phyloP scores from a whole-genome alignment of 441 rosid species.

The Gossypium trilobum region DNA sequence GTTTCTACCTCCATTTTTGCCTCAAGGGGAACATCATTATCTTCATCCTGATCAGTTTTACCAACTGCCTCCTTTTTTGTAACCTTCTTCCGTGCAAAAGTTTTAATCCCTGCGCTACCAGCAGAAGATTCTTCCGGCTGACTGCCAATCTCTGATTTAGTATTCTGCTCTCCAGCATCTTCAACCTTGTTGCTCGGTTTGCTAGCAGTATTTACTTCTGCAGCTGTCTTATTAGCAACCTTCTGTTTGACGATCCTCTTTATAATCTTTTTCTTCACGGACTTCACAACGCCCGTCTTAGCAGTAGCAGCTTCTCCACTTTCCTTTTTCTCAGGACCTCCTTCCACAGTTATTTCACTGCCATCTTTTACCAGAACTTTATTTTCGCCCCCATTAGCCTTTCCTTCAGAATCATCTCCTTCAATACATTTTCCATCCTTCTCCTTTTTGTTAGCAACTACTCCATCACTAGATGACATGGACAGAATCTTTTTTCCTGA shows the following conservation, averaged over 20 bases:
- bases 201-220: slow-evolving; percentile 28
- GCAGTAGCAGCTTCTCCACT: slow-evolving; percentile 32
- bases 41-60: slow-evolving; percentile 30
- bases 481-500: slow-evolving; percentile 32
- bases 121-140: slow-evolving; percentile 37
- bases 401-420: slow-evolving; percentile 27
- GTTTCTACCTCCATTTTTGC: slow-evolving; percentile 35
- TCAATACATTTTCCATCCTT: slow-evolving; percentile 28
- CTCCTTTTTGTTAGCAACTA: slow-evolving; percentile 26
- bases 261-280: slow-evolving; percentile 66
- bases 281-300: slow-evolving; percentile 35
- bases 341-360: slow-evolving; percentile 24
- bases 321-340: slow-evolving; percentile 33
- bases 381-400: slow-evolving; percentile 27
- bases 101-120: slow-evolving; percentile 38
- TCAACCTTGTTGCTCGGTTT: slow-evolving; percentile 35
- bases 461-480: slow-evolving; percentile 24
- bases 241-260: slow-evolving; percentile 71
- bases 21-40: slow-evolving; percentile 30
- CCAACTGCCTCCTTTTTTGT: slow-evolving; percentile 40
- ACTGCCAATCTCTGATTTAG: slow-evolving; percentile 29
- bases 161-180: slow-evolving; percentile 34
- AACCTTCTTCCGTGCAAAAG: slow-evolving; percentile 44
- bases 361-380: slow-evolving; percentile 30
- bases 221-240: slow-evolving; percentile 39